These are phyloP conservation scores for Fusarium pseudocircinatum DNA, from an alignment of 2,329 filamentous ascomycete species.

Conservation along the genomic window DNA sequence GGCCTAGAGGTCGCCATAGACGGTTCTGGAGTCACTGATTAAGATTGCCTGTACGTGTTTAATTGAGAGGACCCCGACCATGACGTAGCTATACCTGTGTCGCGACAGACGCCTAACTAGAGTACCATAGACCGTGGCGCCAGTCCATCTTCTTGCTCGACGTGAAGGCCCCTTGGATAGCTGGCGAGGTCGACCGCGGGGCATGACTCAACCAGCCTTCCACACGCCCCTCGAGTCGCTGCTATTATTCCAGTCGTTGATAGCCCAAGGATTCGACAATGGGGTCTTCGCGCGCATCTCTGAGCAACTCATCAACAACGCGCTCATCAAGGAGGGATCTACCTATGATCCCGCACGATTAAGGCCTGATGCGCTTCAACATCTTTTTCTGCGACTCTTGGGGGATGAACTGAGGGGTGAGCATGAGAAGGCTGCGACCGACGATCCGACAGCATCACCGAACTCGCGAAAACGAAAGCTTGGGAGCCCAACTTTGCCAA, in stretches of 20 bases:
- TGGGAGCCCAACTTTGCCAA: slow-evolving; percentile 69
- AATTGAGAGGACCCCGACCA: slow-evolving; percentile 34
- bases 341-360: slow-evolving; percentile 79
- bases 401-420: slow-evolving; percentile 75
- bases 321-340: slow-evolving; percentile 74
- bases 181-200: slow-evolving; percentile 64
- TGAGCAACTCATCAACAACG: slow-evolving; percentile 76
- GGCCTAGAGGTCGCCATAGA: slow-evolving; percentile 37
- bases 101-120: slow-evolving; percentile 38
- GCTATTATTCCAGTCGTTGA: slow-evolving; percentile 83
- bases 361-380: slow-evolving; percentile 79
- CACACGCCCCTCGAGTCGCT: slow-evolving; percentile 90
- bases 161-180: slow-evolving; percentile 64
- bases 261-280: slow-evolving; percentile 71
- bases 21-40: slow-evolving; percentile 43
- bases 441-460: slow-evolving; percentile 60
- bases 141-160: slow-evolving; percentile 62
- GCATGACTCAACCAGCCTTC: slow-evolving; percentile 67
- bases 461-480: slow-evolving; percentile 80
- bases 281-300: slow-evolving; percentile 77
- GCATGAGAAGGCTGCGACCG: slow-evolving; percentile 49
- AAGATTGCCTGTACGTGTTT: slow-evolving; percentile 48
- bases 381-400: slow-evolving; percentile 80
- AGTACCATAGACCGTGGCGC: slow-evolving; percentile 60
- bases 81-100: slow-evolving; percentile 42